A percentile compares a stretch with the other conserved stretches of the same genome.
Evolutionary conservation across 192 early-diverging fungal genomes (phyloP).

Genomic region (Gamsiella multidivaricata): DNA sequence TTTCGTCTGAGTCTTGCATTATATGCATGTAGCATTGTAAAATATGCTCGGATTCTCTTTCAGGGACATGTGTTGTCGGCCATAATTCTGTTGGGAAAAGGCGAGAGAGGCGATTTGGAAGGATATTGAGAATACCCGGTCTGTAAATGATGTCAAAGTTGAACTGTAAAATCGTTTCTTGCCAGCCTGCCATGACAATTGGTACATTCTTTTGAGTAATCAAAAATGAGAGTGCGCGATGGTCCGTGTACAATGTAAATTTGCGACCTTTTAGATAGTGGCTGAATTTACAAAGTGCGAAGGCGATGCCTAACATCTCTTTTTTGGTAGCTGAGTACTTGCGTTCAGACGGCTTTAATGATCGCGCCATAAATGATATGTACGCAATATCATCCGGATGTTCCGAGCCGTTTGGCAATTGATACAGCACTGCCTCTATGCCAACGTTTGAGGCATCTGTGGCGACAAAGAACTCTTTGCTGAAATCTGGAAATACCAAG

Average conservation of each 20-base stretch:
- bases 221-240: slow-evolving; percentile 38
- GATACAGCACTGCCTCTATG: slow-evolving; percentile 40
- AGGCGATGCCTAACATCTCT: slow-evolving; percentile 41
- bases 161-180: slow-evolving; percentile 36
- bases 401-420: not conserved
- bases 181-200: slow-evolving; percentile 34
- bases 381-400: not conserved
- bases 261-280: slow-evolving; percentile 44
- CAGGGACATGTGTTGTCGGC: not conserved
- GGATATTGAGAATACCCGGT: slow-evolving; percentile 31
- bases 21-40: too few relatives aligned
- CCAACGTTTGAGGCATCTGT: slow-evolving; percentile 56
- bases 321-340: slow-evolving; percentile 42
- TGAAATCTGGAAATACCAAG: slow-evolving; percentile 29
- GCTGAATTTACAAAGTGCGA: slow-evolving; percentile 42
- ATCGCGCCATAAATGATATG: slow-evolving; percentile 30
- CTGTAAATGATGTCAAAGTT: slow-evolving; percentile 26
- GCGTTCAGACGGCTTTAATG: slow-evolving; percentile 24
- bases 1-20: too few relatives aligned
- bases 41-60: too few relatives aligned
- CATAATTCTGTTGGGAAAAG: not conserved
- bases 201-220: slow-evolving; percentile 12
- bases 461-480: slow-evolving; percentile 21
- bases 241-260: slow-evolving; percentile 53
- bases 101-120: slow-evolving; percentile 48